Evolutionary conservation across 371 early-diverging fungal genomes (phyloP).

Genomic region (Mortierella sp.): DNA sequence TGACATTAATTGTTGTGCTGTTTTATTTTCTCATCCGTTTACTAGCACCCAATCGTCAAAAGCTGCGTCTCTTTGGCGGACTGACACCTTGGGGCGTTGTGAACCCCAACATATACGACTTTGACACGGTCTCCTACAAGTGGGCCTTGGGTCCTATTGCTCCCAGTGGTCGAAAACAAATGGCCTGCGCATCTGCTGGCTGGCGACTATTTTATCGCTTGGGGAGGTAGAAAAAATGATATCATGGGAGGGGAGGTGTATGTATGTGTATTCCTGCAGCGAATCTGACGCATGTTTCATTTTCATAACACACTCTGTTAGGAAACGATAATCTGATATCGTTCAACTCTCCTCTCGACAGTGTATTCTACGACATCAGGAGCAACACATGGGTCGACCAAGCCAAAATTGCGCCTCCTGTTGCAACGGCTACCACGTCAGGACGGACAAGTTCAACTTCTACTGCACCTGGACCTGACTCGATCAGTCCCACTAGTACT

Average conservation of each 20-base stretch:
- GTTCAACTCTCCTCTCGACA: background rate
- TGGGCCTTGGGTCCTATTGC: background rate
- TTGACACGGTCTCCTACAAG: background rate
- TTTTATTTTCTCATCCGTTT: no score
- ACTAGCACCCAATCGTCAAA: no score
- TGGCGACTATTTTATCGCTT: background rate
- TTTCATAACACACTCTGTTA: no score
- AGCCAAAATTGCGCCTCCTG: background rate
- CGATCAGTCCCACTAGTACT: background rate
- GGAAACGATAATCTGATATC: background rate
- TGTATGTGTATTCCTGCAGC: background rate
- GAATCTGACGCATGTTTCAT: background rate
- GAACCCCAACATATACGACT: background rate
- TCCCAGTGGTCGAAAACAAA: background rate
- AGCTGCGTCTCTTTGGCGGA: no score
- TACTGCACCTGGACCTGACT: background rate
- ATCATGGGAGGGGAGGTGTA: no score
- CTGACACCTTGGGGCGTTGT: no score
- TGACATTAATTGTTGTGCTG: no score
- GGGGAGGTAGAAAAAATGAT: background rate
- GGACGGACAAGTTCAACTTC: no score
- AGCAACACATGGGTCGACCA: background rate
- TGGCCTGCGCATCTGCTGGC: background rate
- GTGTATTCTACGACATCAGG: background rate
- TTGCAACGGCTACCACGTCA: no score